Evolutionary conservation across 192 early-diverging fungal genomes (phyloP).

Genomic region (Coemansia asiatica): DNA sequence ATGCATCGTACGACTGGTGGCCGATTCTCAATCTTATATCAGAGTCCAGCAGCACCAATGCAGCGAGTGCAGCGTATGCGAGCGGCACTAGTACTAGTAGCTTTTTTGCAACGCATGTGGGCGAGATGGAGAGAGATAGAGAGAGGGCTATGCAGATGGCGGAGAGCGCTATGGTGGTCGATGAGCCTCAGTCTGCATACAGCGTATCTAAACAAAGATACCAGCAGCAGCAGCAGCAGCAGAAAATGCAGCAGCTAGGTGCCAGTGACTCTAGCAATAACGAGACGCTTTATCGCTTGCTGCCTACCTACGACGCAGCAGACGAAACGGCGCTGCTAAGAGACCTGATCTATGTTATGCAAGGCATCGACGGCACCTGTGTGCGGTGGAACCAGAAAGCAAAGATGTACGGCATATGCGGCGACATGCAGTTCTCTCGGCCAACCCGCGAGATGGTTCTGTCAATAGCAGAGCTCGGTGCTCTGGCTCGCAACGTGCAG

Average conservation of each 20-base stretch:
- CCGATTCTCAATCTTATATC: constrained; percentile 44
- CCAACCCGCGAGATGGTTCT: constrained; percentile 67
- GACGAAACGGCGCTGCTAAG: constrained; percentile 68
- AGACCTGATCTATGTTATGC: constrained; percentile 89
- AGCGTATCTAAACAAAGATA: no score
- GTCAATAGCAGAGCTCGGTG: constrained; percentile 77
- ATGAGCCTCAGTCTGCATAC: constrained; percentile 3
- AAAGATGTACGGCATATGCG: constrained; percentile 59
- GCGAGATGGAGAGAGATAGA: not conserved
- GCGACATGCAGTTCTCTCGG: constrained; percentile 53
- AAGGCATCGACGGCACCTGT: constrained; percentile 88
- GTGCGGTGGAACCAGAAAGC: constrained; percentile 62
- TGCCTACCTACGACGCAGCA: constrained; percentile 50
- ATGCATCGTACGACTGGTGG: constrained; percentile 46
- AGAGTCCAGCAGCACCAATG: constrained; percentile 24
- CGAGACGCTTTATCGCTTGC: constrained; percentile 22
- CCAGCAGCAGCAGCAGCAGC: not conserved
- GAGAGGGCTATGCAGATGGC: constrained; percentile 2
- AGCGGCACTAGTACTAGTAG: constrained; percentile 18
- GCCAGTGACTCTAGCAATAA: not conserved
- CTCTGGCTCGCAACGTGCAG: constrained; percentile 68
- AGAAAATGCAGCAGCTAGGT: no score
- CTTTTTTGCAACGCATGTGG: not conserved
- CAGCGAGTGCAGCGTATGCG: constrained; percentile 4
- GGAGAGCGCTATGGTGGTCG: constrained; percentile 5